Evolutionary conservation across 805 yeast species (phyloP), one percentile per base, ranked within the genome.

Genomic region (Kuraishia hungarica): DNA sequence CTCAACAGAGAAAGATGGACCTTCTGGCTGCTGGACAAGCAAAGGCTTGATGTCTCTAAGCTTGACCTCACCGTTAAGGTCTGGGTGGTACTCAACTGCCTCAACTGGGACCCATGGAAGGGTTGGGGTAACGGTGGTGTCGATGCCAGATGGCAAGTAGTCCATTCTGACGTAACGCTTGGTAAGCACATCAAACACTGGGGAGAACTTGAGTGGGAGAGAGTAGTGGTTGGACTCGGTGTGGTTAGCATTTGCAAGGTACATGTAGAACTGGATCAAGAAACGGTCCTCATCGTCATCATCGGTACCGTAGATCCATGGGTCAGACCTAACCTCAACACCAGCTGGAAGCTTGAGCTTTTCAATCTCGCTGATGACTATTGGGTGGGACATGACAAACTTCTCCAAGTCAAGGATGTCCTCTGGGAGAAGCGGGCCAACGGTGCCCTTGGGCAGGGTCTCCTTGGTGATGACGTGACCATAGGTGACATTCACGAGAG

Each of bases 221-320:
- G 91, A 84, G 69, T 87, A 87, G 67, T 86, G 90, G 73, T 86
- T 86, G 4, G 88, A 82, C 67, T 86, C 88, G 51, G 81, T 67
- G 72, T 88, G 87, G 64, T 80, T 69, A 59, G 87, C 81, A 56
- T 80, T 83, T 60, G 78, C 75, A 64, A 87, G 77, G 71, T 88
- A 88, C 83, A 86, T 83, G 75, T 83, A 85, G 68, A 84, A 83
- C 72, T 86, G 91, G 59, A 83, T 74, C 73, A 83, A 72, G n/a
- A 83, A 79, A 68, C 84, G 79, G 50, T 67, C 73, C 64, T 84
- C 88, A 57, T 77, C 71, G 51, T 80, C 72, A 62, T 82, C 84
- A 65, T 85, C 90, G 39, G 90, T 84, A 64, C 93, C 96, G 67
- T 88, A 87, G 78, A 87, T 88, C 96, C 96, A 88, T 54, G 92